Conservation (phyloP, 352 stramenopile genomes). For the Globisporangium barbulae region DNA sequence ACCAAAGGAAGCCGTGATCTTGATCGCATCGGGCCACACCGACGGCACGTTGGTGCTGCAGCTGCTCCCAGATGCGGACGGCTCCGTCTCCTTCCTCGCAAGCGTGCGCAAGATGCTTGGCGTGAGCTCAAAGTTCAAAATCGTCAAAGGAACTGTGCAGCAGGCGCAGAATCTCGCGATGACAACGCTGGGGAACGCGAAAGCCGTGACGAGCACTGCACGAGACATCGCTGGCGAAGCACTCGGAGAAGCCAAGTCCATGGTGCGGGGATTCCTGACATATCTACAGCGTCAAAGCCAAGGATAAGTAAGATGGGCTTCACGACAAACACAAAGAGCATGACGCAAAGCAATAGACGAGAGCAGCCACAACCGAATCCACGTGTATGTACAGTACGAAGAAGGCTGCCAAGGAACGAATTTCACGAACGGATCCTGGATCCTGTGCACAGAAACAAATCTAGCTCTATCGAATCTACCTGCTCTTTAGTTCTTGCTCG, state of each 20-base stretch:
- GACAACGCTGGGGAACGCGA: constrained; percentile 78
- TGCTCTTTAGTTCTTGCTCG: not conserved
- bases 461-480: constrained; percentile 8
- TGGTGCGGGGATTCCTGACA: constrained; percentile 70
- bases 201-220: constrained; percentile 78
- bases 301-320: not conserved
- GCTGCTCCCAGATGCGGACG: constrained; percentile 76
- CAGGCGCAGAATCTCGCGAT: constrained; percentile 84
- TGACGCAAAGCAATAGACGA: not conserved
- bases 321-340: not conserved
- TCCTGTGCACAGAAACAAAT: constrained; percentile 2
- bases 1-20: constrained; percentile 73
- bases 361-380: not conserved
- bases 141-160: constrained; percentile 85
- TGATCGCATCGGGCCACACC: constrained; percentile 60
- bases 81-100: constrained; percentile 68
- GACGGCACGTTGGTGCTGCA: constrained; percentile 78
- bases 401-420: constrained; percentile 1
- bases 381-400: constrained; percentile 6
- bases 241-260: constrained; percentile 78
- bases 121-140: constrained; percentile 81
- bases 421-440: not conserved
- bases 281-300: constrained; percentile 57
- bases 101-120: constrained; percentile 72
- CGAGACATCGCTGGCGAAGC: constrained; percentile 84